Evolutionary conservation across 768 basidiomycete species (phyloP).

Genomic region (Mycena sanguinolenta): DNA sequence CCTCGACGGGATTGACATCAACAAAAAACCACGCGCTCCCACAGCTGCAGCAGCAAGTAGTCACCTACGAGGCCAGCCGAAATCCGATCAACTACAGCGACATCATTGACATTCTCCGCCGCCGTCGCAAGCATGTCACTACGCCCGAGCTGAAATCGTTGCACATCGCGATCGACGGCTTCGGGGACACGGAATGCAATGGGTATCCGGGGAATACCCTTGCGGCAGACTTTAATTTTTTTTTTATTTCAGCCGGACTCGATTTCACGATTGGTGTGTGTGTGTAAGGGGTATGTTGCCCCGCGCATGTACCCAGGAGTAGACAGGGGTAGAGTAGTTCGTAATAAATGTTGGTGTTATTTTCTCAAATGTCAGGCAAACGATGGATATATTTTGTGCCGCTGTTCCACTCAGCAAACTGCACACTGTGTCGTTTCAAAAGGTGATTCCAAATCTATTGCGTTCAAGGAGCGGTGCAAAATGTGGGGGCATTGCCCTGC

Average conservation of each 20-base stretch:
- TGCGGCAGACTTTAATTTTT: background rate
- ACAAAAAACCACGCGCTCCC: background rate
- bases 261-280: background rate
- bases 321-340: no score
- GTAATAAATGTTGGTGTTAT: no score
- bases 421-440: no score
- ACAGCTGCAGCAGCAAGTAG: background rate
- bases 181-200: background rate
- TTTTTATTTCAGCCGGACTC: background rate
- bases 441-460: no score
- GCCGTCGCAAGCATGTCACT: background rate
- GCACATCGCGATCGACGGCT: background rate
- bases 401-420: no score
- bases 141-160: background rate
- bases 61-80: background rate
- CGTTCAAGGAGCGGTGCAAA: no score
- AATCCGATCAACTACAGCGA: background rate
- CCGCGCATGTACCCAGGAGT: no score
- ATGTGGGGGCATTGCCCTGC: no score
- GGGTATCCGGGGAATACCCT: background rate
- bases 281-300: no score
- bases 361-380: no score
- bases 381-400: no score
- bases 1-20: background rate
- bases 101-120: background rate